Percentiles rank a stretch among this genome's conserved stretches.
Evolutionary conservation across 495 filamentous ascomycete species (phyloP).

Genomic region (Neurospora sp.): DNA sequence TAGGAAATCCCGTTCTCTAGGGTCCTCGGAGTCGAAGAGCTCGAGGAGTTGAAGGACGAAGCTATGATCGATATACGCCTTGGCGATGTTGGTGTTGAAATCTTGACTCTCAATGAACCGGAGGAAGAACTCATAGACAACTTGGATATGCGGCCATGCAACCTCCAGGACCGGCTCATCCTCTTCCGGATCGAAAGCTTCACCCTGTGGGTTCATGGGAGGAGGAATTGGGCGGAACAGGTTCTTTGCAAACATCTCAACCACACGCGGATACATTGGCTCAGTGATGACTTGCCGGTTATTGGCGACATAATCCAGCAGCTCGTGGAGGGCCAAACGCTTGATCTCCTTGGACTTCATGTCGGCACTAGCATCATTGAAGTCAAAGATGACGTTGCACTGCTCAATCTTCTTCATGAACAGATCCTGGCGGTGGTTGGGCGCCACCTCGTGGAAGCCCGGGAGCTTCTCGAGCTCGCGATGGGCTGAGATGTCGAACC

Average conservation of each 20-base stretch:
- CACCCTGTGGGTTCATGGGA: conserved; percentile 92
- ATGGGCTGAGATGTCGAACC: conserved; percentile 95
- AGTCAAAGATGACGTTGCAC: conserved; percentile 99
- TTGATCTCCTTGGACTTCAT: conserved; percentile 99
- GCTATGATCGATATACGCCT: conserved; percentile 94
- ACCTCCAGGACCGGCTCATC: conserved; percentile 98
- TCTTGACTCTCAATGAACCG: conserved; percentile 99
- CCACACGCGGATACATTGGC: conserved; percentile 96
- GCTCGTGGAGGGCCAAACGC: conserved; percentile 87
- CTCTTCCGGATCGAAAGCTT: conserved; percentile 97
- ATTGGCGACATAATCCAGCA: conserved; percentile 96
- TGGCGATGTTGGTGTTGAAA: conserved; percentile 99
- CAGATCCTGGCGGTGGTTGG: conserved; percentile 87
- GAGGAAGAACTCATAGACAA: conserved; percentile 99
- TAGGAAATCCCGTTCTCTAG: conserved; percentile 90
- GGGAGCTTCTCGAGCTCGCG: conserved; percentile 94
- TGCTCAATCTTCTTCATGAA: conserved; percentile 99
- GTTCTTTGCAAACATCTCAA: conserved; percentile 99
- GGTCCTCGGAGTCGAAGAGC: conserved; percentile 97
- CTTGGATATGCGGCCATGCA: conserved; percentile 98
- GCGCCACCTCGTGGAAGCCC: conserved; percentile 97
- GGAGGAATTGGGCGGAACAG: conserved; percentile 95
- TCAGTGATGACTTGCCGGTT: conserved; percentile 98
- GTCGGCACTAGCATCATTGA: conserved; percentile 95
- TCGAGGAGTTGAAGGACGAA: conserved; percentile 98